Evolutionary conservation across 2,329 filamentous ascomycete genomes (phyloP).

Genomic region (Hymenoscyphus occultus): DNA sequence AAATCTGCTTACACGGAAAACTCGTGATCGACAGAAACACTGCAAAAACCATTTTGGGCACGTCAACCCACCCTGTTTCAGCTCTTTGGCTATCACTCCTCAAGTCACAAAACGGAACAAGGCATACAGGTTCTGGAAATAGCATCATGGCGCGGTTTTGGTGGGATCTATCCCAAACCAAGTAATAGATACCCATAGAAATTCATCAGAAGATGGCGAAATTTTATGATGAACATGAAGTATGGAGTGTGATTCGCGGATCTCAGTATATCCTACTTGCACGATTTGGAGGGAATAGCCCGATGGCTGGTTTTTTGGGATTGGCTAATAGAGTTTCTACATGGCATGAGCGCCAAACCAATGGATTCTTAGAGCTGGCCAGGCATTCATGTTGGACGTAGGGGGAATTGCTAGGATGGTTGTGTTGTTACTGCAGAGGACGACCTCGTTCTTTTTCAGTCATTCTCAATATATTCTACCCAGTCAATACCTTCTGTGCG

Average conservation of each 20-base stretch:
- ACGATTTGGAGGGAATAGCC: not conserved
- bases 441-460: not conserved
- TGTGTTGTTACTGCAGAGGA: not conserved
- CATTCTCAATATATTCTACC: no score
- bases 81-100: constrained; percentile 46
- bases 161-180: constrained; percentile 44
- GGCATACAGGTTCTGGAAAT: constrained; percentile 33
- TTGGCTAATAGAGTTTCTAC: not conserved
- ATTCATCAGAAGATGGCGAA: constrained; percentile 7
- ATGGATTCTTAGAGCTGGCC: not conserved
- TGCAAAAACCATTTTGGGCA: constrained; percentile 45
- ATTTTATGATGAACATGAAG: constrained; percentile 11
- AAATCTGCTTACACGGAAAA: constrained; percentile 35
- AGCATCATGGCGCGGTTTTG: constrained; percentile 36
- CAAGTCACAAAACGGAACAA: constrained; percentile 44
- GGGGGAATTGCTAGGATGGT: not conserved
- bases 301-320: not conserved
- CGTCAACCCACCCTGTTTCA: constrained; percentile 44
- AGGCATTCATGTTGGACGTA: not conserved
- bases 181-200: constrained; percentile 42
- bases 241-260: constrained; percentile 1
- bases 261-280: not conserved
- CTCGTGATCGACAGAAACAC: constrained; percentile 41
- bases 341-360: not conserved
- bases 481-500: not conserved